phyloP scores from a whole-genome alignment of 495 filamentous ascomycete genomes.

The Clohesyomyces aquaticus region DNA sequence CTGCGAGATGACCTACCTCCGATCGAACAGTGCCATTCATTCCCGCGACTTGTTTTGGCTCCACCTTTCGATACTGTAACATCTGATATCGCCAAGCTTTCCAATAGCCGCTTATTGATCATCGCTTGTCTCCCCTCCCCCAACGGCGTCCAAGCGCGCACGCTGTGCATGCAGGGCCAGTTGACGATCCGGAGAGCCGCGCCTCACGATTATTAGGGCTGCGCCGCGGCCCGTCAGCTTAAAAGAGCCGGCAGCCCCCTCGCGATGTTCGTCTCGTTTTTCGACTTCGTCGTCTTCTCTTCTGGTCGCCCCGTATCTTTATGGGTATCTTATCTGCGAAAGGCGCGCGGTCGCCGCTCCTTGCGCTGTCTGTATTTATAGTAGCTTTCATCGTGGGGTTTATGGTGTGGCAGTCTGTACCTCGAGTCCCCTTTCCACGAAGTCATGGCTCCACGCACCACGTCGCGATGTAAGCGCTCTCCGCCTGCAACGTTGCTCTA shows the following conservation, averaged over 20 bases:
- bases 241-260: background rate
- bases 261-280: background rate
- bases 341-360: constrained; percentile 22
- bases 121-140: no score
- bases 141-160: no score
- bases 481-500: background rate
- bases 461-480: constrained; percentile 14
- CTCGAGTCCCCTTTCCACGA: constrained; percentile 12
- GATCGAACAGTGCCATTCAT: no score
- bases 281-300: background rate
- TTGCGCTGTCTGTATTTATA: constrained; percentile 20
- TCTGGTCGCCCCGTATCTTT: background rate
- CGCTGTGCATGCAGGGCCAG: background rate
- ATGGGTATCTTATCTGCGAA: constrained; percentile 20
- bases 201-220: background rate
- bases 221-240: background rate
- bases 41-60: background rate
- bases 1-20: no score
- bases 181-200: background rate
- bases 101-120: background rate
- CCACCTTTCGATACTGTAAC: background rate
- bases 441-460: constrained; percentile 8
- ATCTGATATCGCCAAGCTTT: background rate
- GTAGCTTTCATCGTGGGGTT: constrained; percentile 27
- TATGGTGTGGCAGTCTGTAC: constrained; percentile 24